These are phyloP conservation scores for Coemansia sp. DNA, from an alignment of 192 early-diverging fungal species.

Conservation along the genomic window DNA sequence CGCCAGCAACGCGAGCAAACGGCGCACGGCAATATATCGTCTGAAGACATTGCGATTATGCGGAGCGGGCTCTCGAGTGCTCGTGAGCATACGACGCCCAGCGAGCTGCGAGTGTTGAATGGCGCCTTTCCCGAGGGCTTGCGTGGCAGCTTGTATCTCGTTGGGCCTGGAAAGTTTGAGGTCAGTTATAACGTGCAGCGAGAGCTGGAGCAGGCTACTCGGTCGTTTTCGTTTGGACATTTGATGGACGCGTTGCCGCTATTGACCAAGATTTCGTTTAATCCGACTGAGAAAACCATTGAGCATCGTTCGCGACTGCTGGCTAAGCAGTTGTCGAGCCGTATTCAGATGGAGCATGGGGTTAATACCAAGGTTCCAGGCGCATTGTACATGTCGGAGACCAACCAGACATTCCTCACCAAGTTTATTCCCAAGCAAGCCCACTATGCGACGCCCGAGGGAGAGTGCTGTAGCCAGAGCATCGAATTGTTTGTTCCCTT, in stretches of 20 bases:
- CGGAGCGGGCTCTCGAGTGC: slow-evolving; percentile 60
- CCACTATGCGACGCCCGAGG: slow-evolving; percentile 58
- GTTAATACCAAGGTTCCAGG: slow-evolving; percentile 65
- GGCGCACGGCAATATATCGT: slow-evolving; percentile 26
- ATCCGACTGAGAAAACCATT: slow-evolving; percentile 57
- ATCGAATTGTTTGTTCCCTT: slow-evolving; percentile 59
- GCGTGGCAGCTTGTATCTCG: slow-evolving; percentile 62
- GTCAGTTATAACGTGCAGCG: slow-evolving; percentile 64
- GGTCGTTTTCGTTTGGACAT: slow-evolving; percentile 65
- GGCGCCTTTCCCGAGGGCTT: slow-evolving; percentile 67
- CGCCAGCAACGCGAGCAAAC: slow-evolving; percentile 39
- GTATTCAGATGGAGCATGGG: slow-evolving; percentile 72
- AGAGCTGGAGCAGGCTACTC: slow-evolving; percentile 65
- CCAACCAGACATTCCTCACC: slow-evolving; percentile 68
- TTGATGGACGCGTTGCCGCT: slow-evolving; percentile 75
- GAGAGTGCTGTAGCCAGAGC: slow-evolving; percentile 66
- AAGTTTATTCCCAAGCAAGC: slow-evolving; percentile 62
- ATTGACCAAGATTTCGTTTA: slow-evolving; percentile 67
- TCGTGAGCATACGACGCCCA: slow-evolving; percentile 43
- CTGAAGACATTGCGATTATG: slow-evolving; percentile 39
- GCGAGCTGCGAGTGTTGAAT: slow-evolving; percentile 50
- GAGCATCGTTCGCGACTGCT: slow-evolving; percentile 62
- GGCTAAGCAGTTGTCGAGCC: slow-evolving; percentile 60
- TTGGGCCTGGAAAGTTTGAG: slow-evolving; percentile 69
- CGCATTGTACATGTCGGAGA: slow-evolving; percentile 63